Percentiles rank a stretch among this genome's conserved stretches.
phyloP scores from a whole-genome alignment of 1,139 yeast species.

The Nakaseomyces uthaithaninus region DNA sequence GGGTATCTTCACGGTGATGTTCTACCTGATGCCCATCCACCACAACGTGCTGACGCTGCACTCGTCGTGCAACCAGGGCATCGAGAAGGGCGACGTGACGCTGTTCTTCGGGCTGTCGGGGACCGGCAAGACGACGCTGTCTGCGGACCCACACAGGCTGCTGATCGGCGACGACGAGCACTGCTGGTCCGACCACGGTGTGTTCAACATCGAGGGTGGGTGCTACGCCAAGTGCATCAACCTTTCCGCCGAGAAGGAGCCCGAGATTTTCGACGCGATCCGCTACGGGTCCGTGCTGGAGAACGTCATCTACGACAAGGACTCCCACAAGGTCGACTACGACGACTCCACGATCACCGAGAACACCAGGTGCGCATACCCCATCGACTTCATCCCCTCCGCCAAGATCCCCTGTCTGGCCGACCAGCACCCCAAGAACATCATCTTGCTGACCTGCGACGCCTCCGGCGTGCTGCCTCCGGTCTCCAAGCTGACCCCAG shows the following conservation, averaged over 20 bases:
- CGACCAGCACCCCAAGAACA: slow-evolving; percentile 84
- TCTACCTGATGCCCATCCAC: slow-evolving; percentile 94
- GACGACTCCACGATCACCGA: slow-evolving; percentile 77
- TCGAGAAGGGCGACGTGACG: slow-evolving; percentile 55
- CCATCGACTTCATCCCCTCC: slow-evolving; percentile 93
- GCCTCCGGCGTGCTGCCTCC: slow-evolving; percentile 98
- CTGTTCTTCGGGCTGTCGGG: slow-evolving; percentile 96
- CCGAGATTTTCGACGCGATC: slow-evolving; percentile 93
- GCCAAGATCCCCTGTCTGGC: slow-evolving; percentile 95
- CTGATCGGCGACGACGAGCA: slow-evolving; percentile 99
- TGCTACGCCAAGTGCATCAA: slow-evolving; percentile 98
- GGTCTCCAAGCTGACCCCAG: slow-evolving; percentile 84
- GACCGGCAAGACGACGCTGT: slow-evolving; percentile 95
- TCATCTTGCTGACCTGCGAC: slow-evolving; percentile 89
- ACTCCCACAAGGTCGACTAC: slow-evolving; percentile 78
- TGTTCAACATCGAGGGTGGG: slow-evolving; percentile 98
- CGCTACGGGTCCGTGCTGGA: slow-evolving; percentile 91
- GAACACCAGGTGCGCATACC: slow-evolving; percentile 98
- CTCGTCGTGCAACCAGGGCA: slow-evolving; percentile 92
- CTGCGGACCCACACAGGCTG: slow-evolving; percentile 91
- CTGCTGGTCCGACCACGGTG: slow-evolving; percentile 98
- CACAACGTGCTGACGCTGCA: slow-evolving; percentile 89
- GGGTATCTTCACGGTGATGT: slow-evolving; percentile 98
- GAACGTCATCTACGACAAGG: slow-evolving; percentile 81
- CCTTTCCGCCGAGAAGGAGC: slow-evolving; percentile 85